Evolutionary conservation across 345 rosid species (phyloP).

Genomic region (Eucalyptus globulus): DNA sequence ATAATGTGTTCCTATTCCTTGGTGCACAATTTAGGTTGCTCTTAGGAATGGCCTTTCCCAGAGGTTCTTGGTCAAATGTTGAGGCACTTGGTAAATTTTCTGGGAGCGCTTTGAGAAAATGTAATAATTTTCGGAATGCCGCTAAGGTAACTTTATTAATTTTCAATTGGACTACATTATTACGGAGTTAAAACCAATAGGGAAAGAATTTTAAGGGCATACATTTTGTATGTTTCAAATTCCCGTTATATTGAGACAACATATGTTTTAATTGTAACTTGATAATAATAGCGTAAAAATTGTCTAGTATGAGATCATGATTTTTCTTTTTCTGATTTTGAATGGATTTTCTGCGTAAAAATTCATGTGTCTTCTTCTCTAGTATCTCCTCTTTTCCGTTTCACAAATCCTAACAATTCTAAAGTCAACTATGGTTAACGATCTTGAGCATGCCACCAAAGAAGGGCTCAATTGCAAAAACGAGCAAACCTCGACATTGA

Average conservation of each 20-base stretch:
- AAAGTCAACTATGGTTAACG: background rate
- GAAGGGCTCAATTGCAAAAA: background rate
- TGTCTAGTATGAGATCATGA: background rate
- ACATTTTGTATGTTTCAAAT: too few species aligned
- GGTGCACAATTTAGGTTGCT: background rate
- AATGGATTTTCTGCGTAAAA: background rate
- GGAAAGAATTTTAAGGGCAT: background rate
- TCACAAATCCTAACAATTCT: background rate
- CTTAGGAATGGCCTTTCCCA: background rate
- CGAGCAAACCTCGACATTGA: background rate
- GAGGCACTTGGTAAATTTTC: background rate
- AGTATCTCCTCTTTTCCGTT: background rate
- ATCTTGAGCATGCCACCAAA: background rate
- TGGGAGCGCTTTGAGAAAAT: background rate
- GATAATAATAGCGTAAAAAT: background rate
- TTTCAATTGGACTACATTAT: background rate
- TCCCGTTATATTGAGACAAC: background rate
- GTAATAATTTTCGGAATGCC: background rate
- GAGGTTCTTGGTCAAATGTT: background rate
- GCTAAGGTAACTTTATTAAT: background rate
- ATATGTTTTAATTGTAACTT: background rate
- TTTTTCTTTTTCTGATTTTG: background rate
- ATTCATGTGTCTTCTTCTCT: too few species aligned
- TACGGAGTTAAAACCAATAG: fast-evolving
- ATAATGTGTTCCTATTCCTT: background rate